These are phyloP conservation scores for Staphylotrichum tortipilum DNA, from an alignment of 495 filamentous ascomycete genomes.

Conservation along the genomic window DNA sequence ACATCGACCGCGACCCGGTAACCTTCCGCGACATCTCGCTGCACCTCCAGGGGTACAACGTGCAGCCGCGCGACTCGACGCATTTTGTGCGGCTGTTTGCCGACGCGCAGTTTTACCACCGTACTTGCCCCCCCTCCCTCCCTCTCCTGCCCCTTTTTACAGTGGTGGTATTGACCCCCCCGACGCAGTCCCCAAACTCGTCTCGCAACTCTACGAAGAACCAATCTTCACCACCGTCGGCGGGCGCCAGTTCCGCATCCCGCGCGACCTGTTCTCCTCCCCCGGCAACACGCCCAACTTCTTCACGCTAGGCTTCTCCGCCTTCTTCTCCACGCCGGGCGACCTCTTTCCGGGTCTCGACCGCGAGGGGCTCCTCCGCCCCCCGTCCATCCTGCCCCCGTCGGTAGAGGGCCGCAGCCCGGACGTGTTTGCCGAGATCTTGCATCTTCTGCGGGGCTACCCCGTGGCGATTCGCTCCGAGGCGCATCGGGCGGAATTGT, in stretches of 20 bases:
- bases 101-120: slow-evolving; percentile 90
- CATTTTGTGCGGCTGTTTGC: slow-evolving; percentile 90
- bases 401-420: slow-evolving; percentile 71
- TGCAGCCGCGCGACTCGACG: slow-evolving; percentile 69
- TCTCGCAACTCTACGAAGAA: slow-evolving; percentile 88
- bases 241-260: slow-evolving; percentile 75
- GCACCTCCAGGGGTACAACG: slow-evolving; percentile 90
- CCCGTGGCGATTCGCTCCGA: slow-evolving; percentile 68
- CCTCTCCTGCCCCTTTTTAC: not conserved
- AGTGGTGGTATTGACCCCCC: slow-evolving; percentile 7
- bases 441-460: slow-evolving; percentile 87
- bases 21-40: slow-evolving; percentile 85
- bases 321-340: slow-evolving; percentile 73
- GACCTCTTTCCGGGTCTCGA: slow-evolving; percentile 84
- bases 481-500: slow-evolving; percentile 66
- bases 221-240: slow-evolving; percentile 89
- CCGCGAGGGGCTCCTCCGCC: slow-evolving; percentile 71
- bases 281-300: slow-evolving; percentile 91
- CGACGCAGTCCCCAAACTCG: slow-evolving; percentile 67
- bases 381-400: slow-evolving; percentile 77
- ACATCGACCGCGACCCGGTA: slow-evolving; percentile 88
- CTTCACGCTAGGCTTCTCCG: slow-evolving; percentile 85
- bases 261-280: slow-evolving; percentile 68
- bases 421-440: slow-evolving; percentile 69
- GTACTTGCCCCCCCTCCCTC: slow-evolving; percentile 36